Evolutionary conservation across 2,329 filamentous ascomycete genomes (phyloP).

Genomic region (Macrophomina tecta): DNA sequence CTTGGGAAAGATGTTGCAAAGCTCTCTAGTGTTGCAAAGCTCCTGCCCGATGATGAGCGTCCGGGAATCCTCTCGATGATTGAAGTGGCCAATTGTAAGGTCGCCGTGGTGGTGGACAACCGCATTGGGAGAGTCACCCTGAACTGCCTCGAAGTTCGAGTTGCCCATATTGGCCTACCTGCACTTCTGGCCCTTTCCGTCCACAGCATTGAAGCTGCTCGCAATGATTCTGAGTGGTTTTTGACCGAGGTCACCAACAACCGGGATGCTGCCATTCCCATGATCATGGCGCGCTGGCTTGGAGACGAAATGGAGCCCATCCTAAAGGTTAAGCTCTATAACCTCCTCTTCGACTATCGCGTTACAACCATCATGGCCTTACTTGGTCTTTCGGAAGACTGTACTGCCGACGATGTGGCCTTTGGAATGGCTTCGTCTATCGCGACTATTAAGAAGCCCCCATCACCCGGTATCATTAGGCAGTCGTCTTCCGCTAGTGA

Average conservation of each 20-base stretch:
- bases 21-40: conserved; percentile 87
- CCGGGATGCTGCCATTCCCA: conserved; percentile 58
- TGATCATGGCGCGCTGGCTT: conserved; percentile 87
- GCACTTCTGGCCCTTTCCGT: conserved; percentile 81
- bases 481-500: conserved; percentile 39
- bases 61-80: conserved; percentile 85
- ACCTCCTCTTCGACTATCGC: conserved; percentile 85
- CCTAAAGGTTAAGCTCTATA: conserved; percentile 85
- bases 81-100: conserved; percentile 51
- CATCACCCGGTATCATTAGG: conserved; percentile 54
- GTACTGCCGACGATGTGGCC: conserved; percentile 71
- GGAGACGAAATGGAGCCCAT: conserved; percentile 93
- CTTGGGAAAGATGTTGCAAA: conserved; percentile 81
- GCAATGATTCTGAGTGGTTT: conserved; percentile 74
- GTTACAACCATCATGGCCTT: conserved; percentile 83
- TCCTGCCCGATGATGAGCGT: conserved; percentile 92
- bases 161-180: conserved; percentile 76
- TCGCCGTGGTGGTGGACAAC: conserved; percentile 66
- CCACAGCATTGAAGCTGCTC: conserved; percentile 63
- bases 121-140: conserved; percentile 67
- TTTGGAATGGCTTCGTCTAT: conserved; percentile 79
- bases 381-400: conserved; percentile 71
- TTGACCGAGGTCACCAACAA: conserved; percentile 64
- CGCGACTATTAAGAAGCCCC: conserved; percentile 73
- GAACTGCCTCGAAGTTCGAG: conserved; percentile 34